phyloP scores from a whole-genome alignment of 768 basidiomycete species.

The Tulasnella sp. region DNA sequence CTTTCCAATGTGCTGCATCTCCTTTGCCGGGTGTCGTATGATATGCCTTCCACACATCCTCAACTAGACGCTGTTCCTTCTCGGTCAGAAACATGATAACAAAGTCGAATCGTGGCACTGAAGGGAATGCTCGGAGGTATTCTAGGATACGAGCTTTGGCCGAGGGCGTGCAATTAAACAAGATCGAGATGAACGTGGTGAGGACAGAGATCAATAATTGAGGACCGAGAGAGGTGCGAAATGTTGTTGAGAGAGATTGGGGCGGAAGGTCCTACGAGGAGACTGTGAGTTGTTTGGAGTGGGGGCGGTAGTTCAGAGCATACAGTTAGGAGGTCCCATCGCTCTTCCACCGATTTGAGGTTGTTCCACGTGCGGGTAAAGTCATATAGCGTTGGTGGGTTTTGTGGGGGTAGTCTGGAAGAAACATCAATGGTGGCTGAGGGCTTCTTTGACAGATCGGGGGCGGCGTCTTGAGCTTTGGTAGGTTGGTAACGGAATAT shows the following conservation, averaged over 20 bases:
- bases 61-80: neutral
- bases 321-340: constrained; percentile 43
- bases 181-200: constrained; percentile 32
- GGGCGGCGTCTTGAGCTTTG: constrained; percentile 8
- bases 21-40: neutral
- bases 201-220: constrained; percentile 46
- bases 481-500: constrained; percentile 2
- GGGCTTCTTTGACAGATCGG: neutral
- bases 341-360: constrained; percentile 30
- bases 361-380: constrained; percentile 51
- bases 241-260: too few relatives aligned
- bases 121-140: neutral
- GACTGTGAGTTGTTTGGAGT: too few relatives aligned
- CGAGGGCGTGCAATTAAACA: neutral
- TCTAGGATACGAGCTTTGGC: neutral
- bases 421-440: constrained; percentile 17
- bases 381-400: constrained; percentile 42
- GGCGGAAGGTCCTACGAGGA: too few relatives aligned
- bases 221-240: constrained; percentile 60
- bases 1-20: neutral
- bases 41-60: neutral
- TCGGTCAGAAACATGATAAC: neutral
- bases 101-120: neutral
- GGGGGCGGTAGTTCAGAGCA: too few relatives aligned
- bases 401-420: constrained; percentile 19